phyloP scores from a whole-genome alignment of 2,329 filamentous ascomycete species.

The Escovopsis weberi region DNA sequence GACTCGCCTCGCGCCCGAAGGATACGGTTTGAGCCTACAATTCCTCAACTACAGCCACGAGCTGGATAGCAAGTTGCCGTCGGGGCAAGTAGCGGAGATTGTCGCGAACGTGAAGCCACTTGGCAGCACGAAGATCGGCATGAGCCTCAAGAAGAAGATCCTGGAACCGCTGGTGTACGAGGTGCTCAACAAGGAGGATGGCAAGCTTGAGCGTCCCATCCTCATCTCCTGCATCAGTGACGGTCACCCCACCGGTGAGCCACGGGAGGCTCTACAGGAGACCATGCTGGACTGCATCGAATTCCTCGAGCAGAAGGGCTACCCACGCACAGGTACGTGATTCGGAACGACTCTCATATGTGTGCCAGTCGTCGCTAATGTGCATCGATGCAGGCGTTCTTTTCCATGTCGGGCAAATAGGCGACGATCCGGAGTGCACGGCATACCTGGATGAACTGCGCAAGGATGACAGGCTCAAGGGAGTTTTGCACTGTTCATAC shows the following conservation, averaged over 20 bases:
- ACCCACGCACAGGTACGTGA: background rate
- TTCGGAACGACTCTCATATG: too few species aligned
- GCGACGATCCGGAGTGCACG: background rate
- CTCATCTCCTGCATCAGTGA: slow-evolving; percentile 4
- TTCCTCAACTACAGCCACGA: slow-evolving; percentile 1
- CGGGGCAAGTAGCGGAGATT: background rate
- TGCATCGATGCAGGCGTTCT: background rate
- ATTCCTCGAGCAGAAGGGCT: background rate
- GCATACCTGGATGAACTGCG: background rate
- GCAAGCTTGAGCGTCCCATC: background rate
- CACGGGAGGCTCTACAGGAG: background rate
- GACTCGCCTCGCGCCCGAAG: slow-evolving; percentile 1
- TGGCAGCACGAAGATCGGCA: slow-evolving; percentile 2
- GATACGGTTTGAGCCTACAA: slow-evolving; percentile 1
- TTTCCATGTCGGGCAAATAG: slow-evolving; percentile 4
- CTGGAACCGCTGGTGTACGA: slow-evolving; percentile 3
- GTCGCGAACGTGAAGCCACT: background rate
- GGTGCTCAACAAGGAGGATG: background rate
- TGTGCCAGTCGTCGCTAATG: background rate
- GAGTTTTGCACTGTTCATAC: background rate
- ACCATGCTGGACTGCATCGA: background rate
- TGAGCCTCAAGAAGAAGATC: slow-evolving; percentile 1
- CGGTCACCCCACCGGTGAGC: background rate
- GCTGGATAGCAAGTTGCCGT: background rate
- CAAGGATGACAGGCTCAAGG: background rate